phyloP scores from a whole-genome alignment of 2,329 filamentous ascomycete species.

The Xylaria sp. region DNA sequence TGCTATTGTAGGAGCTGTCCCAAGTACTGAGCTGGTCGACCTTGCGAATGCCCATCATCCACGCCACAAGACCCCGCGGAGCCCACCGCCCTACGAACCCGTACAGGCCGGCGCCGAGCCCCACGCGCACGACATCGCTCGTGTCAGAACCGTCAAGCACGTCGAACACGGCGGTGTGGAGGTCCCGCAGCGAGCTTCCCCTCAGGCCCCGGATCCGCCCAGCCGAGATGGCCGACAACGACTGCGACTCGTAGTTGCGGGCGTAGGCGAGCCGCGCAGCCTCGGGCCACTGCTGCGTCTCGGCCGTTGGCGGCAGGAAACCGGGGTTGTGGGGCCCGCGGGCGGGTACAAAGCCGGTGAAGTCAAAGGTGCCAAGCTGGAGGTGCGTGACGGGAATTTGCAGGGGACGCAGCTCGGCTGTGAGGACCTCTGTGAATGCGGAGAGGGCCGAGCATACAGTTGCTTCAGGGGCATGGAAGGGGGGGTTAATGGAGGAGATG shows the following conservation, averaged over 20 bases:
- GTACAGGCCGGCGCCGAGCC: conserved; percentile 85
- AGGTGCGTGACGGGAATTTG: conserved; percentile 85
- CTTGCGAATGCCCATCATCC: conserved; percentile 87
- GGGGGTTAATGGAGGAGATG: conserved; percentile 80
- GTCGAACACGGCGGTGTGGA: conserved; percentile 92
- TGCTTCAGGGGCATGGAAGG: conserved; percentile 87
- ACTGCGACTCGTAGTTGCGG: conserved; percentile 68
- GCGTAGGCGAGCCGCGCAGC: conserved; percentile 70
- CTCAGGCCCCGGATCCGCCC: conserved; percentile 68
- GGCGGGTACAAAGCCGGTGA: conserved; percentile 71
- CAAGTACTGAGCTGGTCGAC: conserved; percentile 68
- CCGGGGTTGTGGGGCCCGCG: conserved; percentile 48
- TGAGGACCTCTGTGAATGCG: conserved; percentile 83
- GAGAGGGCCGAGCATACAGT: conserved; percentile 87
- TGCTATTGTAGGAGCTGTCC: conserved; percentile 57
- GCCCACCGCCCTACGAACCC: conserved; percentile 85
- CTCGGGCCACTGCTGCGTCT: conserved; percentile 73
- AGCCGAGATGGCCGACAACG: conserved; percentile 65
- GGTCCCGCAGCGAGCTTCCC: conserved; percentile 78
- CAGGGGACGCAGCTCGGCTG: conserved; percentile 80
- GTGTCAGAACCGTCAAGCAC: conserved; percentile 76
- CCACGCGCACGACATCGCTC: conserved; percentile 77
- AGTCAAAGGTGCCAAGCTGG: conserved; percentile 91
- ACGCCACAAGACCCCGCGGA: conserved; percentile 81
- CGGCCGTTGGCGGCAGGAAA: conserved; percentile 57